Conservation (phyloP, 208 protist species). For the Angomonas ambiguus region DNA sequence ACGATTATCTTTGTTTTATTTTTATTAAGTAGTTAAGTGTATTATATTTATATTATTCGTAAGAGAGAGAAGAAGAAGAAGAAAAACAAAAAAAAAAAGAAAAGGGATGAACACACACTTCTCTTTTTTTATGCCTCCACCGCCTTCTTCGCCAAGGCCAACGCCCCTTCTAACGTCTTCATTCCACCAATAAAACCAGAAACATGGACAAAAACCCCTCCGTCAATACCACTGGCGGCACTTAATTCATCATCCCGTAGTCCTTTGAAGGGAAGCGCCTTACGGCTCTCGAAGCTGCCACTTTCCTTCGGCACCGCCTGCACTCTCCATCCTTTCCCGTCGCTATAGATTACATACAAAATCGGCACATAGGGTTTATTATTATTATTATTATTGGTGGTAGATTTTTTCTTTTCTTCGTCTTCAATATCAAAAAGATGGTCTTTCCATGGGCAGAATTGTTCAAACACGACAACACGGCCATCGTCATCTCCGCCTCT, state of each 20-base stretch:
- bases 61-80: not conserved
- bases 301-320: slow-evolving; percentile 80
- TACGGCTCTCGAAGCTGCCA: slow-evolving; percentile 72
- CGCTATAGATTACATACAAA: slow-evolving; percentile 88
- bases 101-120: not conserved
- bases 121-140: slow-evolving; percentile 19
- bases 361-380: slow-evolving; percentile 18
- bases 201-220: slow-evolving; percentile 94
- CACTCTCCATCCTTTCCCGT: slow-evolving; percentile 89
- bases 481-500: slow-evolving; percentile 42
- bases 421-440: slow-evolving; percentile 90
- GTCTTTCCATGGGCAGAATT: slow-evolving; percentile 92
- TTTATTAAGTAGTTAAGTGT: not conserved
- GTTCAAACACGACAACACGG: slow-evolving; percentile 76
- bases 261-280: slow-evolving; percentile 91
- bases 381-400: not conserved
- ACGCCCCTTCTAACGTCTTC: slow-evolving; percentile 89
- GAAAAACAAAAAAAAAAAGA: not conserved
- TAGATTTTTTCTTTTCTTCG: slow-evolving; percentile 17
- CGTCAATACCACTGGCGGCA: slow-evolving; percentile 74
- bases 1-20: not conserved
- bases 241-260: slow-evolving; percentile 90
- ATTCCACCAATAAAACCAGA: slow-evolving; percentile 96
- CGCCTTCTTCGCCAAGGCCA: slow-evolving; percentile 87
- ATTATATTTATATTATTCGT: not conserved